Percentiles rank a stretch among this genome's conserved stretches.
phyloP scores from a whole-genome alignment of 257 asterid species.

The Avicennia marina region DNA sequence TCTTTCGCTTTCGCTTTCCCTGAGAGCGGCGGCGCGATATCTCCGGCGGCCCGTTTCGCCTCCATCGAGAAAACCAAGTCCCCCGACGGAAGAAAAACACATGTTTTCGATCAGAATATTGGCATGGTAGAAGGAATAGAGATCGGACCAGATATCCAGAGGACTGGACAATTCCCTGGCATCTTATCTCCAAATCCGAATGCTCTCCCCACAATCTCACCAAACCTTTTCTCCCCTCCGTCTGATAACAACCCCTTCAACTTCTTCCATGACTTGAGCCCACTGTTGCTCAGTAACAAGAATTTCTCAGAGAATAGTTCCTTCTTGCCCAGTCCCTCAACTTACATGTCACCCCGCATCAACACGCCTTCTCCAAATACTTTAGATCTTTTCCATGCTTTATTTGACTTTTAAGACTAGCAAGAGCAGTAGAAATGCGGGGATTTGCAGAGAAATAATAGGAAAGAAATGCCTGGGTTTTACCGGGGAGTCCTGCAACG shows the following conservation, averaged over 20 bases:
- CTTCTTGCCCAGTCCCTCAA: conserved; percentile 53
- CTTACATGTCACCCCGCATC: conserved; percentile 52
- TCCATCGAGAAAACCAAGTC: conserved; percentile 55
- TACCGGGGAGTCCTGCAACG: not conserved
- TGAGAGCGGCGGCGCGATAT: conserved; percentile 39
- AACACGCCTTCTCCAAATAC: conserved; percentile 65
- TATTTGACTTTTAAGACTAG: conserved; percentile 54
- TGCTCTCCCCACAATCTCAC: conserved; percentile 66
- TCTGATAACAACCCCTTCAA: conserved; percentile 35
- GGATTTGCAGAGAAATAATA: too few relatives aligned
- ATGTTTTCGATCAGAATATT: conserved; percentile 13
- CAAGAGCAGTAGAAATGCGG: not conserved
- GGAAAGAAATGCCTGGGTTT: not conserved
- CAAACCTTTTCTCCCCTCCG: conserved; percentile 60
- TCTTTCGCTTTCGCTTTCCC: conserved; percentile 25
- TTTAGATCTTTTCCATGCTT: conserved; percentile 55
- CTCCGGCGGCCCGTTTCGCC: conserved; percentile 88
- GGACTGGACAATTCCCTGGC: conserved; percentile 53
- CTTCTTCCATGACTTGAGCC: conserved; percentile 67
- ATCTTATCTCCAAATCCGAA: conserved; percentile 85
- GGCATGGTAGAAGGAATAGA: conserved; percentile 32
- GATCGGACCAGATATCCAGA: conserved; percentile 30
- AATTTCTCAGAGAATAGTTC: conserved; percentile 38
- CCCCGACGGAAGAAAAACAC: conserved; percentile 31
- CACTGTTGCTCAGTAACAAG: conserved; percentile 46